Base-by-base conservation (phyloP, 495 filamentous ascomycete genomes). In the Penicillium coprophilum region DNA sequence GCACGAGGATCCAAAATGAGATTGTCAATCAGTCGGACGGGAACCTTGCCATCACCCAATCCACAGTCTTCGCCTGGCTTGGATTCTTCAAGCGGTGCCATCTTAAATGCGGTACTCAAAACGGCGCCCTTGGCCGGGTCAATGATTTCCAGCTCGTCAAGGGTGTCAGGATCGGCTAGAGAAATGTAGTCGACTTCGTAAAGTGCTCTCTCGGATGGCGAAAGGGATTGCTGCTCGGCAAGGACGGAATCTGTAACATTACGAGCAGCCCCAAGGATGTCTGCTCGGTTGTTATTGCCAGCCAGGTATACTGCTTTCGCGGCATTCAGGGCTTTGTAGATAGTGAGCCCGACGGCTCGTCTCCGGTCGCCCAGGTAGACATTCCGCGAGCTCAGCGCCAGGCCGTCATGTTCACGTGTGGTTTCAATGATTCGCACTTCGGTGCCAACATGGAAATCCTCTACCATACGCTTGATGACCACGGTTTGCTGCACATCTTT, bases 401-500 rank as follows among this genome's bases (percentile, higher is more conserved):
- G 72, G 7, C 95, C 94, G 71, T 94, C 90, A 2, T 68, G 46
- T 55, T 95, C 92, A n/a, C 94, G 78, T 38, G 82, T 70, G 2
- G 94, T 98, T 5, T 80, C 68, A 3, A 87, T 85, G 34, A 97
- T 77, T 6, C 85, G 76, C 1, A 97, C 84, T 43, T 91, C 81
- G 3, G 82, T 88, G 21, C 87, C 82, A n/a, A 97, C 63, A 66
- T 88, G 86, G 59, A 99, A 92, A 65, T 99, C 94, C 59, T 82
- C 73, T 4, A 97, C 89, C 84, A 99, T 82, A 8, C 88, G 82
- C 69, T 82, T 84, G 64, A 99, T 89, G 6, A 99, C 82, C 8
- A 93, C 89, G 0, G 91, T 95, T 74, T 99, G 94, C 73, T 99
- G 94, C 17, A 97, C 84, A 64, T 99, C 94, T 75, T 99, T 97